Conservation (phyloP, 78 protist species). For the Dictyostelium discoideum region dicty_2.7 NC_007090.3:1077501-1078000, state of each 20-base stretch:
- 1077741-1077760: too few species aligned
- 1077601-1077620: conserved; percentile 63
- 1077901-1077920: too few species aligned
- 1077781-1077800: too few species aligned
- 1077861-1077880: too few species aligned
- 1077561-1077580: conserved; percentile 80
- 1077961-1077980: conserved; percentile 57
- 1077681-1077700: neutral
- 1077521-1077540: neutral
- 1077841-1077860: too few species aligned
- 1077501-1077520: neutral
- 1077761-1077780: too few species aligned
- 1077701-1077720: neutral
- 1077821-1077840: too few species aligned
- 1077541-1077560: conserved; percentile 75
- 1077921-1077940: neutral
- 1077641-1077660: neutral
- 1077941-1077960: neutral
- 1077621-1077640: neutral
- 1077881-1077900: too few species aligned
- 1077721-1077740: too few species aligned
- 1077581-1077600: conserved; percentile 75
- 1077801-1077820: too few species aligned
- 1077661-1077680: neutral
- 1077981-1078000: conserved; percentile 72